A percentile compares a stretch with the other conserved stretches of the same genome.
phyloP scores from a whole-genome alignment of 1,284 basidiomycete genomes.

The Pulveroboletus sp. region DNA sequence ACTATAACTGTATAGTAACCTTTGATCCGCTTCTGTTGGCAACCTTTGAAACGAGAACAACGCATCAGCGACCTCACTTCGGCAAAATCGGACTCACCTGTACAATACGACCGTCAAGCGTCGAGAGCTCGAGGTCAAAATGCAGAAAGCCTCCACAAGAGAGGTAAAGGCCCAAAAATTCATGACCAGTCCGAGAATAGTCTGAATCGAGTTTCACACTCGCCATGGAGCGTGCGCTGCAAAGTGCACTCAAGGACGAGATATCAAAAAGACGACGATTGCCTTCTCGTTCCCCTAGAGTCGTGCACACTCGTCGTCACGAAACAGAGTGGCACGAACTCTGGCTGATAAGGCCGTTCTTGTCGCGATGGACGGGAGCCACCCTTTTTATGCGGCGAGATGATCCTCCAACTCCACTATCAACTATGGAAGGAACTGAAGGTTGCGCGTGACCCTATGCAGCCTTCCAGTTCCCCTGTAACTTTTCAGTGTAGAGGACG shows the following conservation, averaged over 20 bases:
- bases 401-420: accelerated
- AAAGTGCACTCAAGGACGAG: constrained; percentile 35
- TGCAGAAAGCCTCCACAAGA: constrained; percentile 19
- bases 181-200: constrained; percentile 36
- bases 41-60: too few species aligned
- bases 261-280: background rate
- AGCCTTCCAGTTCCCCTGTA: too few species aligned
- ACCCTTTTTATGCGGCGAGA: too few species aligned
- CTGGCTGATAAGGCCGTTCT: background rate
- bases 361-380: background rate
- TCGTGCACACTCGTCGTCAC: background rate
- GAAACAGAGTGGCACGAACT: background rate
- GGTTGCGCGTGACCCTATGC: too few species aligned
- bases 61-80: too few species aligned
- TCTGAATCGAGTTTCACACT: constrained; percentile 39
- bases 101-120: too few species aligned
- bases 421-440: background rate
- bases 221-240: constrained; percentile 20
- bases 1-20: too few species aligned
- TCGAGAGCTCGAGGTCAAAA: too few species aligned
- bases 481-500: too few species aligned
- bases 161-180: constrained; percentile 21
- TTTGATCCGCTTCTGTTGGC: too few species aligned
- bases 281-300: constrained; percentile 24
- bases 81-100: too few species aligned